A percentile compares a stretch with the other conserved stretches of the same genome.
These are phyloP conservation scores for Boletus subparvulus DNA, from an alignment of 768 basidiomycete species.

Conservation along the genomic window DNA sequence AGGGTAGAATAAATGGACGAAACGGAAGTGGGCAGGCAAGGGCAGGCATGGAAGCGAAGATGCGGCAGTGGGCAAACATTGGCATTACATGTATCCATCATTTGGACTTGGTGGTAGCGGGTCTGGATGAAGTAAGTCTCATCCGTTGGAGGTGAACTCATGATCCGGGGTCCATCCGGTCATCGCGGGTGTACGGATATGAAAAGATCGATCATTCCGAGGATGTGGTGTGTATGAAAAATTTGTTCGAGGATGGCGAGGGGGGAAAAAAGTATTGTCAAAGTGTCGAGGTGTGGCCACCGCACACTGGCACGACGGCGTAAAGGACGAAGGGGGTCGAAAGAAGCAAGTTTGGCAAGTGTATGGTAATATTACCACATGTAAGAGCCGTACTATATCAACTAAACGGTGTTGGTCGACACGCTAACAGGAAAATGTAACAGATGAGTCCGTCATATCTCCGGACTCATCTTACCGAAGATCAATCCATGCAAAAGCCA, in stretches of 20 bases:
- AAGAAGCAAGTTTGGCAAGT: slow-evolving; percentile 15
- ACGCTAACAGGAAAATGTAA: slow-evolving; percentile 5
- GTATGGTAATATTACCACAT: slow-evolving; percentile 11
- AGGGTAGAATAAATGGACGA: slow-evolving; percentile 22
- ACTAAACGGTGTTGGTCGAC: slow-evolving; percentile 1
- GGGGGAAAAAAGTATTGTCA: background rate
- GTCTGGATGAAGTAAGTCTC: slow-evolving; percentile 10
- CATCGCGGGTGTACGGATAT: slow-evolving; percentile 35
- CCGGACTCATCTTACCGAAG: slow-evolving; percentile 32
- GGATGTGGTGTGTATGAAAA: slow-evolving; percentile 17
- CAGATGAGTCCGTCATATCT: slow-evolving; percentile 27
- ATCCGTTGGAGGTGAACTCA: slow-evolving; percentile 10
- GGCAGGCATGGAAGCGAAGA: slow-evolving; percentile 26
- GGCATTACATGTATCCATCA: slow-evolving; percentile 13
- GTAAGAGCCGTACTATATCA: slow-evolving; percentile 20
- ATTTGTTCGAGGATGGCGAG: slow-evolving; percentile 15
- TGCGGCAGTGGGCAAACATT: slow-evolving; percentile 17
- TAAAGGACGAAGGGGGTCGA: slow-evolving; percentile 1
- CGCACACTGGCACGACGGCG: background rate
- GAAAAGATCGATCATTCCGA: slow-evolving; percentile 24
- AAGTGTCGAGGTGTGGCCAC: slow-evolving; percentile 2
- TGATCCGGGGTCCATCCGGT: slow-evolving; percentile 34
- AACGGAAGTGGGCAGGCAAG: slow-evolving; percentile 27
- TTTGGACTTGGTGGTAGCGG: slow-evolving; percentile 8
- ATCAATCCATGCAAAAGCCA: slow-evolving; percentile 35